phyloP scores from a whole-genome alignment of 768 basidiomycete genomes.

The Auriscalpium orientale region DNA sequence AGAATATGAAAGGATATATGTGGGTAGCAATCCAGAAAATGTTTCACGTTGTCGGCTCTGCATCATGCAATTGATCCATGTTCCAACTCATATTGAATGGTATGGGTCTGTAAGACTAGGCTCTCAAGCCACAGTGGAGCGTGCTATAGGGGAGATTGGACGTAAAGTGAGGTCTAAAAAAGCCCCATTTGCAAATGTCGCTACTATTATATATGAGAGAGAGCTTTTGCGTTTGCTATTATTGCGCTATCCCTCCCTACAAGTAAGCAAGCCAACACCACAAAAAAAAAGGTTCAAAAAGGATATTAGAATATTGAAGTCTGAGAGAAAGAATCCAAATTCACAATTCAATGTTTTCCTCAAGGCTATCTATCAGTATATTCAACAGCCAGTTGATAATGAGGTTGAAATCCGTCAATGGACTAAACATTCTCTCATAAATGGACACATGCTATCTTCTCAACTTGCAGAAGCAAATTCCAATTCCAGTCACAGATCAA shows the following conservation, averaged over 20 bases:
- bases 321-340: neutral
- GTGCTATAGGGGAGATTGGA: neutral
- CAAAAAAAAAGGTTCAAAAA: neutral
- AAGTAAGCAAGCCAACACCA: neutral
- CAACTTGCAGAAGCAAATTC: neutral
- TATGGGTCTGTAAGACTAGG: slow-evolving; percentile 28
- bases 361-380: neutral
- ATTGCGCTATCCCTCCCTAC: neutral
- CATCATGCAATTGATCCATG: neutral
- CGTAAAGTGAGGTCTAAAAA: neutral
- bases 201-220: neutral
- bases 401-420: neutral
- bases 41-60: neutral
- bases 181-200: neutral
- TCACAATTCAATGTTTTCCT: neutral
- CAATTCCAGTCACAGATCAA: neutral
- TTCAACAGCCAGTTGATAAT: neutral
- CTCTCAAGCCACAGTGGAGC: neutral
- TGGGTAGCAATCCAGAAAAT: neutral
- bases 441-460: neutral
- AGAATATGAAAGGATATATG: neutral
- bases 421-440: neutral
- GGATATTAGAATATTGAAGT: neutral
- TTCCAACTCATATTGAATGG: slow-evolving; percentile 23
- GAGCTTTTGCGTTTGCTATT: neutral